phyloP scores from a whole-genome alignment of 2,329 filamentous ascomycete species.

The Sporothrix sp. region DNA sequence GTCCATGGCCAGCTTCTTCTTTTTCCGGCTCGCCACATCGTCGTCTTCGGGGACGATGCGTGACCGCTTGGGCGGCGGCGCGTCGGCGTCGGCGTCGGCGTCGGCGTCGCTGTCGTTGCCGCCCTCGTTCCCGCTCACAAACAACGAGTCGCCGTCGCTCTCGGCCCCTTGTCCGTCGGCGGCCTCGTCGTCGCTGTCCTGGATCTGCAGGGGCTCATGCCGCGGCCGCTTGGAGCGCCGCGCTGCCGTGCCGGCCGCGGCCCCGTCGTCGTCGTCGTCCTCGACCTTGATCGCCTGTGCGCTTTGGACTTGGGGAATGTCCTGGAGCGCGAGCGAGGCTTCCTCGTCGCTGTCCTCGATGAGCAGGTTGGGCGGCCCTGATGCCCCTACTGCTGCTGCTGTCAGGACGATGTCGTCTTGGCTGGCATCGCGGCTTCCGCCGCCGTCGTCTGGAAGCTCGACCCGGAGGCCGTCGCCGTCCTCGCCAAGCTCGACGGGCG shows the following conservation, averaged over 20 bases:
- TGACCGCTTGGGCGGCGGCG: conserved; percentile 32
- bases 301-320: conserved; percentile 14
- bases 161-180: conserved; percentile 16
- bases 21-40: conserved; percentile 49
- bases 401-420: conserved; percentile 47
- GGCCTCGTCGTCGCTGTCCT: neutral
- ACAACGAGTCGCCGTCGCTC: too few relatives aligned
- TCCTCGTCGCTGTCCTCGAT: conserved; percentile 21
- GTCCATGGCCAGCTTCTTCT: conserved; percentile 82
- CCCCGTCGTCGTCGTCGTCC: conserved; percentile 24
- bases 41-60: conserved; percentile 29
- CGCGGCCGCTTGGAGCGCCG: neutral
- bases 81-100: conserved; percentile 27
- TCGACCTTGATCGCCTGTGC: conserved; percentile 20
- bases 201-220: conserved; percentile 12
- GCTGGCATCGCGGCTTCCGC: conserved; percentile 42
- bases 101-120: conserved; percentile 12
- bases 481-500: conserved; percentile 43
- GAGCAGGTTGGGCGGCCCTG: conserved; percentile 45
- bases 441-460: conserved; percentile 16
- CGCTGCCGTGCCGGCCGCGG: neutral
- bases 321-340: neutral
- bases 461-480: neutral
- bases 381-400: neutral
- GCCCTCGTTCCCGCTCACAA: conserved; percentile 16